Conservation (phyloP, 2,329 filamentous ascomycete species). For the Tolypocladium sp. region DNA sequence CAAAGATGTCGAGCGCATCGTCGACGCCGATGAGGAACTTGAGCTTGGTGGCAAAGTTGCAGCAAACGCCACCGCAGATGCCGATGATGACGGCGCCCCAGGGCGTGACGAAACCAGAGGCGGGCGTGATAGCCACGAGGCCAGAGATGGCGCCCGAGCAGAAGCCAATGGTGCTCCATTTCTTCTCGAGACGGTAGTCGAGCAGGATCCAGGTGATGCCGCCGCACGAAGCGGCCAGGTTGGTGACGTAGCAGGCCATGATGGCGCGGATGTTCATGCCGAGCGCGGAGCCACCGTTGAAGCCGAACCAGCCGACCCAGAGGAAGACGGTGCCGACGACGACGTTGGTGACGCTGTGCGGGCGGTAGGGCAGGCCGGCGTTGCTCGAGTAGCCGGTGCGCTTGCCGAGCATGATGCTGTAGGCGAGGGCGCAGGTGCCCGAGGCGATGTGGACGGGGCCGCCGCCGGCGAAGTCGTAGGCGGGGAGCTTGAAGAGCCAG, state of each 20-base stretch:
- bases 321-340: conserved; percentile 67
- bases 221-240: conserved; percentile 73
- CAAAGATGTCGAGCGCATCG: conserved; percentile 84
- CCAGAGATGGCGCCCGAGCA: conserved; percentile 83
- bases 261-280: conserved; percentile 76
- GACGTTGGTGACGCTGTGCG: conserved; percentile 67
- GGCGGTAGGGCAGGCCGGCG: conserved; percentile 55
- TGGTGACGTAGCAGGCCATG: conserved; percentile 84
- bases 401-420: conserved; percentile 65
- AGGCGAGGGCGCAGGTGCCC: conserved; percentile 62
- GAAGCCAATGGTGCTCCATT: conserved; percentile 92
- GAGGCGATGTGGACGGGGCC: conserved; percentile 69
- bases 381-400: conserved; percentile 52
- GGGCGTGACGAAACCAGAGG: conserved; percentile 69
- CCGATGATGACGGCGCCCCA: conserved; percentile 52
- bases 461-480: conserved; percentile 67
- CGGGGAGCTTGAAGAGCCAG: conserved; percentile 60
- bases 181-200: conserved; percentile 84
- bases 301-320: conserved; percentile 96
- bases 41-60: conserved; percentile 84
- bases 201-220: conserved; percentile 78
- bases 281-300: conserved; percentile 82
- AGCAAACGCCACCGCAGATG: conserved; percentile 52
- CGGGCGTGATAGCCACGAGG: conserved; percentile 79
- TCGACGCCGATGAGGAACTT: conserved; percentile 67